These are phyloP conservation scores for Phalaenopsis equestris DNA, from an alignment of 106 monocot species.

Conservation along the genomic window DNA sequence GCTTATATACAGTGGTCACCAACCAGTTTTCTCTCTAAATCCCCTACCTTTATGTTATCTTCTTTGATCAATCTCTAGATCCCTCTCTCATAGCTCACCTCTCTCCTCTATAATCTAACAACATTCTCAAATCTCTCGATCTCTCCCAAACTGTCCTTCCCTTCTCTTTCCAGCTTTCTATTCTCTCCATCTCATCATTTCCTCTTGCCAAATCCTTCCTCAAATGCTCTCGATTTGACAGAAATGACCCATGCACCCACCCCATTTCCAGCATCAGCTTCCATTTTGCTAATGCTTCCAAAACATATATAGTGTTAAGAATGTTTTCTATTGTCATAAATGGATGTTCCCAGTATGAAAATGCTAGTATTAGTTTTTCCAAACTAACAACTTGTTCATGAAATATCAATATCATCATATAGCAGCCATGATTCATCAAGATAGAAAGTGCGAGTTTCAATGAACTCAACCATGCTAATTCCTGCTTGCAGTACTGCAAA, in stretches of 20 bases:
- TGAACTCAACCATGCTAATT: not conserved
- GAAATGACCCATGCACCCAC: too few relatives aligned
- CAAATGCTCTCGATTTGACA: too few relatives aligned
- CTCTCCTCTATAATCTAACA: too few relatives aligned
- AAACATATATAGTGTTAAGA: not conserved
- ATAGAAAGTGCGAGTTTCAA: not conserved
- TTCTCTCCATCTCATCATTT: not conserved
- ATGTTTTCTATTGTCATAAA: not conserved
- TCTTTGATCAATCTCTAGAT: too few relatives aligned
- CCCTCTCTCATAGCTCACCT: too few relatives aligned
- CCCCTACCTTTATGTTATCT: too few relatives aligned
- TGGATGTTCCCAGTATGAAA: not conserved
- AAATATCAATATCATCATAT: not conserved
- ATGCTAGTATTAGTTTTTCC: not conserved
- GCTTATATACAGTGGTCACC: too few relatives aligned
- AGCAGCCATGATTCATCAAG: not conserved
- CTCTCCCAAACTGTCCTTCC: too few relatives aligned
- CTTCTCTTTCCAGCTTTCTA: too few relatives aligned
- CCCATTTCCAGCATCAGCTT: not conserved
- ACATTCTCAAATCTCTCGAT: too few relatives aligned
- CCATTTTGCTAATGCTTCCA: not conserved
- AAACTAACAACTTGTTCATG: not conserved
- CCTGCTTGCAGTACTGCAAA: conserved; percentile 59
- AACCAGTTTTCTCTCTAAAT: too few relatives aligned
- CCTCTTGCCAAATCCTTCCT: not conserved